A percentile compares a stretch with the other conserved stretches of the same genome.
These are phyloP conservation scores for Myxozyma neotropica DNA, from an alignment of 805 yeast genomes.

Conservation along the genomic window DNA sequence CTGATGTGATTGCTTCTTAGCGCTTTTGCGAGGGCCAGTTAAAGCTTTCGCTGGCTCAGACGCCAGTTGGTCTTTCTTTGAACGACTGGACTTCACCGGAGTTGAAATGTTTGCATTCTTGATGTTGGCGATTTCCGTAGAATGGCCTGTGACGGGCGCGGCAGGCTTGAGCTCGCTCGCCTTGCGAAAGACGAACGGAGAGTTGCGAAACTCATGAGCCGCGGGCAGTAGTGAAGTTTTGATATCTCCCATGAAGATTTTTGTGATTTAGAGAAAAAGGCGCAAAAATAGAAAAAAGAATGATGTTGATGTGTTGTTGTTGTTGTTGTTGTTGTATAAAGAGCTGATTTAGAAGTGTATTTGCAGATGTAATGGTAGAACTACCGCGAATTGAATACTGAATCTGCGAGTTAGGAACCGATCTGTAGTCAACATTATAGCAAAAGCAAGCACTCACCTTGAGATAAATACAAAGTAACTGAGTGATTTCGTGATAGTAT, in stretches of 20 bases:
- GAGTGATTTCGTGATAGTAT: background rate
- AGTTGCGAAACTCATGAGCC: background rate
- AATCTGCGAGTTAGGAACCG: background rate
- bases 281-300: background rate
- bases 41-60: background rate
- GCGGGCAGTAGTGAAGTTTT: background rate
- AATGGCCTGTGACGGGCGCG: background rate
- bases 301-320: background rate
- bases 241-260: background rate
- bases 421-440: background rate
- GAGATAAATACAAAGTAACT: background rate
- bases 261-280: background rate
- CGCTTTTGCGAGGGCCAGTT: background rate
- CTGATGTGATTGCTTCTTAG: background rate
- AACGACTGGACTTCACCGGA: background rate
- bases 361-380: no score
- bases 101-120: background rate
- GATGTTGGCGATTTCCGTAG: background rate
- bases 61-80: background rate
- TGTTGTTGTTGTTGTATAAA: no score
- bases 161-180: conserved; percentile 1
- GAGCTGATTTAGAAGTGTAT: no score
- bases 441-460: background rate
- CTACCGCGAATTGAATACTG: conserved; percentile 10
- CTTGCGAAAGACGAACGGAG: background rate